phyloP scores from a whole-genome alignment of 495 filamentous ascomycete species.

The Aspergillus asperescens region DNA sequence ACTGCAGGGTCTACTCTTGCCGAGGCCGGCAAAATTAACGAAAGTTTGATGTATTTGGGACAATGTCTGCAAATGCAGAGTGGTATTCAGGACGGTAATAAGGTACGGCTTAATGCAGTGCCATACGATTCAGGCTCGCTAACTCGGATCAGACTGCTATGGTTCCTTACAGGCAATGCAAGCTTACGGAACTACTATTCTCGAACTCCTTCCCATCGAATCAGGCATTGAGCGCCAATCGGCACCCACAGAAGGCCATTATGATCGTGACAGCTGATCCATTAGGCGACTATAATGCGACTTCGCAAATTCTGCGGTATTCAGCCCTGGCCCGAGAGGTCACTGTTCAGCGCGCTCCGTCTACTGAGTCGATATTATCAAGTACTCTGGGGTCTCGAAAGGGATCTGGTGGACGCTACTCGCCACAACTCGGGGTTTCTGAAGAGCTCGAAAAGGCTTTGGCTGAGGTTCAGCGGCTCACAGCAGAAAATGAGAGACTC shows the following conservation, averaged over 20 bases:
- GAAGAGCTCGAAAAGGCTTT: conserved; percentile 74
- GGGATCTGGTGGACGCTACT: conserved; percentile 41
- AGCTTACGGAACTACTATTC: conserved; percentile 92
- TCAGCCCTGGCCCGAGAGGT: conserved; percentile 90
- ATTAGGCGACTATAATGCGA: conserved; percentile 90
- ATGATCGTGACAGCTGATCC: conserved; percentile 98
- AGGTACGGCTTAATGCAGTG: conserved; percentile 49
- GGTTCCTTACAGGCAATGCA: conserved; percentile 92
- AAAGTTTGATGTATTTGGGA: conserved; percentile 94
- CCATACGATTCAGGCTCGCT: not conserved
- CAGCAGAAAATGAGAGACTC: conserved; percentile 64
- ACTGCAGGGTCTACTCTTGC: conserved; percentile 87
- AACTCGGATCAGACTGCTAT: conserved; percentile 56
- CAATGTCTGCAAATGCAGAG: conserved; percentile 97
- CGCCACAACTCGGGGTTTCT: conserved; percentile 45
- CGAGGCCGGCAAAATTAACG: conserved; percentile 97
- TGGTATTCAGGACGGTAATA: conserved; percentile 64
- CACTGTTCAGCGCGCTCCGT: conserved; percentile 83
- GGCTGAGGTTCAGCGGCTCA: conserved; percentile 67
- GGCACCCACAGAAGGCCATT: conserved; percentile 75
- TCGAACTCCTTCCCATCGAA: conserved; percentile 85
- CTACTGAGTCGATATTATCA: conserved; percentile 57
- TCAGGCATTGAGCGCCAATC: conserved; percentile 43
- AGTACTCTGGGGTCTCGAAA: conserved; percentile 32
- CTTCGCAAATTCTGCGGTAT: conserved; percentile 92